These are phyloP conservation scores for Dioszegia hungarica DNA, from an alignment of 768 basidiomycete species.

Conservation along the genomic window DNA sequence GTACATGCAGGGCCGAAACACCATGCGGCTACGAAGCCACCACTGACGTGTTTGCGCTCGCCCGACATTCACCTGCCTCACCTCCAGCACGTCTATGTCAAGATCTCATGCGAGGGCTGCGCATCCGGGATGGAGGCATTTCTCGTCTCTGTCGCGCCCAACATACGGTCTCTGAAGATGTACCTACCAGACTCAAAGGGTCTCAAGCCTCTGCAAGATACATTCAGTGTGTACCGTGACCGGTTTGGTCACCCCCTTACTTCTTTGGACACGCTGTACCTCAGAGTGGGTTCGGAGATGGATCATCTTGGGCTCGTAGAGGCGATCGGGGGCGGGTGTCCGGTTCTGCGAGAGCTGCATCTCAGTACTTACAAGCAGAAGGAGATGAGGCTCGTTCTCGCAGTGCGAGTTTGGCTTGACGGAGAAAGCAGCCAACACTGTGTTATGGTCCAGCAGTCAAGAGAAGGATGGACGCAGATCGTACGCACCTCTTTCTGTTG, in stretches of 20 bases:
- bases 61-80: not conserved
- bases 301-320: not conserved
- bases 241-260: not conserved
- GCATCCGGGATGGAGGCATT: not conserved
- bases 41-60: not conserved
- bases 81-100: not conserved
- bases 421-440: no score
- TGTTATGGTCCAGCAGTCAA: no score
- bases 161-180: not conserved
- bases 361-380: not conserved
- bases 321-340: not conserved
- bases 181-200: not conserved
- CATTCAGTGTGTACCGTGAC: not conserved
- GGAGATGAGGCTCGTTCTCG: not conserved
- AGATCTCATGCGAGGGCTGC: slow-evolving; percentile 1
- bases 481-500: no score
- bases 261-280: not conserved
- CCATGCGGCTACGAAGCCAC: slow-evolving; percentile 1
- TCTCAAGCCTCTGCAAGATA: not conserved
- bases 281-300: not conserved
- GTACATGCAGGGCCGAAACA: not conserved
- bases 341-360: not conserved
- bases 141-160: not conserved
- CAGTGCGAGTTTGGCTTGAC: no score
- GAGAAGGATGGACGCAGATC: no score